These are phyloP conservation scores for Ustanciosporium gigantosporum DNA, from an alignment of 1,284 basidiomycete species.

Conservation along the genomic window DNA sequence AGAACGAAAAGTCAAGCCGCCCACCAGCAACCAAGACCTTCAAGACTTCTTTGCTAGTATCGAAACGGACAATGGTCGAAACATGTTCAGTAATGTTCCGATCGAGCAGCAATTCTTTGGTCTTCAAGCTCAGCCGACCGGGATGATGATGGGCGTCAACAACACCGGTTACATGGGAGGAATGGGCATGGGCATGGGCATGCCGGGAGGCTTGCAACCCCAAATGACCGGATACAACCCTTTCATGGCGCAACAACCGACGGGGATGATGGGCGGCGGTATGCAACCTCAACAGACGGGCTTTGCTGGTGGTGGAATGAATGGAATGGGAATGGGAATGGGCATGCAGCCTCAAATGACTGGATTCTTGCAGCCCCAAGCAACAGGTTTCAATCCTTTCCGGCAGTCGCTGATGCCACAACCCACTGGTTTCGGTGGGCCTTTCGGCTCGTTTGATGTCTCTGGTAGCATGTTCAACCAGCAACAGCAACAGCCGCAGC, in stretches of 20 bases:
- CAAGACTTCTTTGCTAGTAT: slow-evolving; percentile 91
- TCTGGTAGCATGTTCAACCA: slow-evolving; percentile 17
- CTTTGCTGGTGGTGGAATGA: slow-evolving; percentile 11
- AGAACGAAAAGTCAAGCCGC: slow-evolving; percentile 34
- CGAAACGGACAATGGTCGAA: slow-evolving; percentile 74
- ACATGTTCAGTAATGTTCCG: slow-evolving; percentile 68
- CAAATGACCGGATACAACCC: slow-evolving; percentile 64
- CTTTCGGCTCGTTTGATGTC: slow-evolving; percentile 23
- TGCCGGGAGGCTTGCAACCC: slow-evolving; percentile 53
- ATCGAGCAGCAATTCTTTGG: slow-evolving; percentile 29
- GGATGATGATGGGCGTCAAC: slow-evolving; percentile 44
- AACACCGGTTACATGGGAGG: slow-evolving; percentile 17
- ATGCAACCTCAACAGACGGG: slow-evolving; percentile 70
- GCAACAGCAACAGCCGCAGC: slow-evolving; percentile 20
- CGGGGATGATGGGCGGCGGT: slow-evolving; percentile 40
- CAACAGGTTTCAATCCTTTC: slow-evolving; percentile 77
- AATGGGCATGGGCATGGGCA: slow-evolving; percentile 63
- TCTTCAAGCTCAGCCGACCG: slow-evolving; percentile 43
- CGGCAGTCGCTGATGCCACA: slow-evolving; percentile 60
- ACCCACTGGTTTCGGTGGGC: slow-evolving; percentile 40
- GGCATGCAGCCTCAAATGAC: slow-evolving; percentile 59
- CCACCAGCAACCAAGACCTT: slow-evolving; percentile 64
- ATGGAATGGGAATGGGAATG: background rate
- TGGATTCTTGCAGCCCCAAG: slow-evolving; percentile 69
- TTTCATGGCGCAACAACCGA: slow-evolving; percentile 51